Conservation (phyloP, 805 yeast genomes). For the Wickerhamomyces sydowiorum region DNA sequence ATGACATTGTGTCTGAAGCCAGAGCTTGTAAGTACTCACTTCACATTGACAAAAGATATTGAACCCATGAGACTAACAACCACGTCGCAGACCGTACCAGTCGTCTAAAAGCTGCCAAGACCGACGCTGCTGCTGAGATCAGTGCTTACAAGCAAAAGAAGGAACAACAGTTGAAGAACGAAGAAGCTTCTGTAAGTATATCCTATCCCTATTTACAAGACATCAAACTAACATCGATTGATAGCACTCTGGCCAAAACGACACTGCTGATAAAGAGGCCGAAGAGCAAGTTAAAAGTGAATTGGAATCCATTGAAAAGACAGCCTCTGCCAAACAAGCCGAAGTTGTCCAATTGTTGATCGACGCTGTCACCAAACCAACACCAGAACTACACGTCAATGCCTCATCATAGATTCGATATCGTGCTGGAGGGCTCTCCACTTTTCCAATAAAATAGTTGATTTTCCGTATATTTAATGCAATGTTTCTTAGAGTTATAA, state of each 20-base stretch:
- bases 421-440: not conserved
- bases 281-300: slow-evolving; percentile 67
- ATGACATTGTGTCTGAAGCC: slow-evolving; percentile 88
- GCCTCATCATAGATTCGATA: slow-evolving; percentile 29
- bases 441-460: too few relatives aligned
- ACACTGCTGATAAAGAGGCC: slow-evolving; percentile 73
- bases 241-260: slow-evolving; percentile 66
- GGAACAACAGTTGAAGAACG: slow-evolving; percentile 72
- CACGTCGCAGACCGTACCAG: slow-evolving; percentile 76
- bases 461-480: too few relatives aligned
- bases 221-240: not conserved
- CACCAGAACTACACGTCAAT: slow-evolving; percentile 78
- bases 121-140: slow-evolving; percentile 88
- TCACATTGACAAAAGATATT: not conserved
- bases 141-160: slow-evolving; percentile 78
- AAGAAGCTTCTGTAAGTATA: slow-evolving; percentile 49
- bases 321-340: slow-evolving; percentile 55
- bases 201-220: not conserved
- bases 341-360: slow-evolving; percentile 72
- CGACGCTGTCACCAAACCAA: slow-evolving; percentile 73
- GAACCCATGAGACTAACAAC: too few relatives aligned
- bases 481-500: slow-evolving; percentile 48
- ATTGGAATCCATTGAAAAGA: slow-evolving; percentile 58
- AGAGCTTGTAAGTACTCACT: slow-evolving; percentile 58
- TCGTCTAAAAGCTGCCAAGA: slow-evolving; percentile 88